Conservation (phyloP, 495 filamentous ascomycete genomes). For the Xylaria curta region DNA sequence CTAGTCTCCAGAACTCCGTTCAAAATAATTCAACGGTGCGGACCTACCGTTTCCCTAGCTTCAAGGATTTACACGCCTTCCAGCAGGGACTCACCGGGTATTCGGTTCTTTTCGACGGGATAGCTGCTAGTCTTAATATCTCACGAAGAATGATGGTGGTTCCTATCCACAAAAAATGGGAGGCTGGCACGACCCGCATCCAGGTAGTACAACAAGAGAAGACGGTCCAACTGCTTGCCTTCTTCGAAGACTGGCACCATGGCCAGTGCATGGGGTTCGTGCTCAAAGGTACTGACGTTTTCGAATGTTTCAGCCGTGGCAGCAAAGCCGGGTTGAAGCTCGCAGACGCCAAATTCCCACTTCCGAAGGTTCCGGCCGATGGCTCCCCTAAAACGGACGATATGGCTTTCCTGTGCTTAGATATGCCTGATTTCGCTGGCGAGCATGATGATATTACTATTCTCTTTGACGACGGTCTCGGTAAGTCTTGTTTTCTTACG, state of each 20-base stretch:
- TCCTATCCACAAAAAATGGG: slow-evolving; percentile 92
- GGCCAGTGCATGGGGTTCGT: slow-evolving; percentile 87
- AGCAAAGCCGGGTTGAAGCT: slow-evolving; percentile 74
- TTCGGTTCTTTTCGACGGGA: slow-evolving; percentile 73
- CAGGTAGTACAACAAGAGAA: slow-evolving; percentile 79
- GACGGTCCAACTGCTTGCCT: slow-evolving; percentile 75
- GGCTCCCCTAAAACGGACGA: slow-evolving; percentile 48
- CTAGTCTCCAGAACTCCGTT: slow-evolving; percentile 57
- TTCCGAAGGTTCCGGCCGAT: slow-evolving; percentile 69
- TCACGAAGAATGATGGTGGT: slow-evolving; percentile 85
- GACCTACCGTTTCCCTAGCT: slow-evolving; percentile 59
- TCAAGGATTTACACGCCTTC: slow-evolving; percentile 74
- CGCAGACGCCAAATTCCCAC: slow-evolving; percentile 87
- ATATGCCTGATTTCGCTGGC: slow-evolving; percentile 84
- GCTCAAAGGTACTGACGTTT: slow-evolving; percentile 78
- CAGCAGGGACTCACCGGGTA: slow-evolving; percentile 80
- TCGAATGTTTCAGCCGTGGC: slow-evolving; percentile 71
- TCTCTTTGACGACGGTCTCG: slow-evolving; percentile 76
- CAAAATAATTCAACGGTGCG: slow-evolving; percentile 53
- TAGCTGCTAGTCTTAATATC: slow-evolving; percentile 76
- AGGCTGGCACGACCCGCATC: slow-evolving; percentile 73
- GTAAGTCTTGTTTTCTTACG: slow-evolving; percentile 58
- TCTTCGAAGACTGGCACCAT: slow-evolving; percentile 82
- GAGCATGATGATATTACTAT: slow-evolving; percentile 92
- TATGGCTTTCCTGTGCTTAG: slow-evolving; percentile 77